Percentiles rank a stretch among this genome's conserved stretches.
Evolutionary conservation across 176 grass and related monocot genomes (phyloP).

Genomic region (Lolium rigidum): DNA sequence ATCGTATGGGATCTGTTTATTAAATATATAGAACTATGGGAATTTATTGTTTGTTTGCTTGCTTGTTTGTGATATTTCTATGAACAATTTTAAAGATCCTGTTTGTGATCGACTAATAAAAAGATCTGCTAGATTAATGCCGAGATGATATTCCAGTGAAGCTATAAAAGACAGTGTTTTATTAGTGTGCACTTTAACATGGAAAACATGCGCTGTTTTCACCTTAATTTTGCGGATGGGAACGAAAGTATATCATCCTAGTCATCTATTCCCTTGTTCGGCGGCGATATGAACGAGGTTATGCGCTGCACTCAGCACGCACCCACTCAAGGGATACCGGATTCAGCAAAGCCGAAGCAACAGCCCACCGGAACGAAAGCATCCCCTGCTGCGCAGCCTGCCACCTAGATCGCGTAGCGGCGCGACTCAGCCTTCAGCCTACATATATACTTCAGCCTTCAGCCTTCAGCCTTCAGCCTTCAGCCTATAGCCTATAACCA

Average conservation of each 20-base stretch:
- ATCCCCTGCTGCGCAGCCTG: not conserved
- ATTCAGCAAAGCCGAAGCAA: not conserved
- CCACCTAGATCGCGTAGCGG: not conserved
- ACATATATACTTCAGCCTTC: not conserved
- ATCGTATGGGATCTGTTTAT: not conserved
- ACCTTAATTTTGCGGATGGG: not conserved
- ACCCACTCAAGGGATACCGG: not conserved
- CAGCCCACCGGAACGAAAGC: not conserved
- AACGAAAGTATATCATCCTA: not conserved
- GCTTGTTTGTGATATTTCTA: not conserved
- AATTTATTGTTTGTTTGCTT: not conserved
- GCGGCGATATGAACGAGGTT: conserved; percentile 12
- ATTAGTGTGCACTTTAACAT: not conserved
- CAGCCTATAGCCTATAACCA: not conserved
- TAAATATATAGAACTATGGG: not conserved
- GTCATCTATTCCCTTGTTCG: not conserved
- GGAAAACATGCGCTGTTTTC: not conserved
- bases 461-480: not conserved
- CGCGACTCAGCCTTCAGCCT: not conserved
- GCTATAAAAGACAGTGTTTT: not conserved
- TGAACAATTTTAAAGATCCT: not conserved
- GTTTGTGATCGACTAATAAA: not conserved
- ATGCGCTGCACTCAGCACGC: not conserved
- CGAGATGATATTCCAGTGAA: not conserved
- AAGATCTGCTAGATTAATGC: not conserved